Evolutionary conservation across 106 monocot species (phyloP), one percentile per base, ranked within the genome.

Genomic region (Allium sativum): DNA sequence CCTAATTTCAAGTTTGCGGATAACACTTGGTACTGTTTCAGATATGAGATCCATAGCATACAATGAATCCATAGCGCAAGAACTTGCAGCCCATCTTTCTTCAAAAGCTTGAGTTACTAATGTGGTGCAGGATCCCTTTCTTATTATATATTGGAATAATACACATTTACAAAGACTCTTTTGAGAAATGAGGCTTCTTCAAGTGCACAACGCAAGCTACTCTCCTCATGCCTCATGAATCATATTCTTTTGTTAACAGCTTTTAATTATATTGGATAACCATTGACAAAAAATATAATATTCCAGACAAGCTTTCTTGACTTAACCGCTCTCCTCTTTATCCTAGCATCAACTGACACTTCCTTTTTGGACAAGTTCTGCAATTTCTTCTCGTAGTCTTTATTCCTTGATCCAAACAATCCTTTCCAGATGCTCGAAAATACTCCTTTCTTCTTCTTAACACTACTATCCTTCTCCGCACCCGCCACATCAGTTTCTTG

Each of bases 191-290:
- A 53, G 3, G 95, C 95, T 68, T 95, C 95, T 55, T 95, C 95
- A 40, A 95, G 87, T 6, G 95, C 95, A 73, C 95, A 96, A 1
- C 95, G 65, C 68, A 96, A 81, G 82, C 95, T 91, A 12, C 86
- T 81, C 75, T 96, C 95, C 81, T 96, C 90, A 50, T 96, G 95
- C 16, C 90, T 90, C n/a, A 96, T n/a, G n/a, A n/a, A n/a, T n/a
- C n/a, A n/a, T n/a, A n/a, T n/a, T n/a, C n/a, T n/a, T n/a, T n/a
- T n/a, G n/a, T n/a, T n/a, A n/a, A n/a, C n/a, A n/a, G n/a, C n/a
- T n/a, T n/a, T n/a, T n/a, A n/a, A n/a, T n/a, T n/a, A n/a, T n/a
- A n/a, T n/a, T 87, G 87, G 18, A 65, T 18, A 11, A 73, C 41
- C 11, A 77, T 67, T 21, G 87, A 77, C 48, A 86, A 46, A 10